Percentiles rank a stretch among this genome's conserved stretches.
These are phyloP conservation scores for Schizosaccharomyces lindneri DNA, from an alignment of 805 yeast species.

Conservation along the genomic window DNA sequence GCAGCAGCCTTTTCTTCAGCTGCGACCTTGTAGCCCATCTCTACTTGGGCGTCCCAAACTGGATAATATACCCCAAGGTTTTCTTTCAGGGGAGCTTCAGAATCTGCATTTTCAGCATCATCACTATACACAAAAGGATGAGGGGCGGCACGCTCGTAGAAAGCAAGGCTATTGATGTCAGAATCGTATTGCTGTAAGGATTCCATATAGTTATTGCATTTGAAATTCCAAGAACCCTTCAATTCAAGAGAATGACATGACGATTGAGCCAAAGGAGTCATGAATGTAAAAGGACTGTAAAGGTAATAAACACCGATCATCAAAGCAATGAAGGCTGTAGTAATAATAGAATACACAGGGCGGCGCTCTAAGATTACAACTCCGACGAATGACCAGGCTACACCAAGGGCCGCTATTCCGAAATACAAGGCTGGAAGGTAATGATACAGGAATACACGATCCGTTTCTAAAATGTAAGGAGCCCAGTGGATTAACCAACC, in stretches of 20 bases:
- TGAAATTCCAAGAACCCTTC: slow-evolving; percentile 63
- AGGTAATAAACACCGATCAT: slow-evolving; percentile 30
- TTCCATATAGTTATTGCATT: slow-evolving; percentile 35
- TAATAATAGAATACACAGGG: slow-evolving; percentile 20
- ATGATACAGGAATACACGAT: slow-evolving; percentile 86
- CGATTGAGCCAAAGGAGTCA: slow-evolving; percentile 48
- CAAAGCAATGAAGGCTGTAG: slow-evolving; percentile 24
- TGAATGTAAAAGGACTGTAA: slow-evolving; percentile 57
- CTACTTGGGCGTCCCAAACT: background rate
- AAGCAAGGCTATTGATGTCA: background rate
- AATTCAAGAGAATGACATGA: slow-evolving; percentile 39
- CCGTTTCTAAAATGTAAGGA: slow-evolving; percentile 75
- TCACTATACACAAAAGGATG: background rate
- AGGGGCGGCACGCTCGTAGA: background rate
- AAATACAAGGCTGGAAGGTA: slow-evolving; percentile 83
- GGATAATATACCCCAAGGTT: background rate
- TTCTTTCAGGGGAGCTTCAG: background rate
- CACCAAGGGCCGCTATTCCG: slow-evolving; percentile 56
- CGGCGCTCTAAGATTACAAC: slow-evolving; percentile 16
- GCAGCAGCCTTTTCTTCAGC: background rate
- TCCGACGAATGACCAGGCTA: slow-evolving; percentile 18
- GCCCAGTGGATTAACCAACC: slow-evolving; percentile 81
- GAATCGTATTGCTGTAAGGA: background rate
- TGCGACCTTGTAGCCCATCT: background rate
- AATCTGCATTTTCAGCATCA: background rate